phyloP scores from a whole-genome alignment of 345 rosid genomes.

The Euphorbia lathyris region DNA sequence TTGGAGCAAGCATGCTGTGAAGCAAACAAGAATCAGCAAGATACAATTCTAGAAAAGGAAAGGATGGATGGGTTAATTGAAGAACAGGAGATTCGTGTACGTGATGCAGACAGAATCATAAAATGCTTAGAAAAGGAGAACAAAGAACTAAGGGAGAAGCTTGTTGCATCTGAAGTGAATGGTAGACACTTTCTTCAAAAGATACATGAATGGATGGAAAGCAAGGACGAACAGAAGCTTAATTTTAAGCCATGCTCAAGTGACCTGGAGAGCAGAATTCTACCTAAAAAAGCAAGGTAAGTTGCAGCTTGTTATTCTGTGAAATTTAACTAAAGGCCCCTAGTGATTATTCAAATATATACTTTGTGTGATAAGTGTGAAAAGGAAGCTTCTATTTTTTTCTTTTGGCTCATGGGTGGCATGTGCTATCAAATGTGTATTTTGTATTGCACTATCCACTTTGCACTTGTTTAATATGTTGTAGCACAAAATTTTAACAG shows the following conservation, averaged over 20 bases:
- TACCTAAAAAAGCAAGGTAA: slow-evolving; percentile 35
- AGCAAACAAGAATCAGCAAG: slow-evolving; percentile 52
- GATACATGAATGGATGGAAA: slow-evolving; percentile 39
- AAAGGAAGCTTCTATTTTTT: not conserved
- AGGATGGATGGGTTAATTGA: slow-evolving; percentile 37
- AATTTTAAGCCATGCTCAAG: slow-evolving; percentile 19
- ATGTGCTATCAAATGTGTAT: too few relatives aligned
- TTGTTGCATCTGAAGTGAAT: slow-evolving; percentile 34
- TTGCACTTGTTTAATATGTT: not conserved
- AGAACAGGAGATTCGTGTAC: slow-evolving; percentile 45
- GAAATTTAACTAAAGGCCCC: slow-evolving; percentile 7
- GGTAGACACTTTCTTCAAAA: slow-evolving; percentile 28
- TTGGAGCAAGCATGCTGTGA: slow-evolving; percentile 55
- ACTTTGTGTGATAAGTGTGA: slow-evolving; percentile 2
- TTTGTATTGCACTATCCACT: not conserved
- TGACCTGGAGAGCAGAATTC: slow-evolving; percentile 24
- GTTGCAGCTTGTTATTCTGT: slow-evolving; percentile 14
- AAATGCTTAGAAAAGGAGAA: slow-evolving; percentile 47
- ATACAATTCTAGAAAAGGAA: slow-evolving; percentile 47
- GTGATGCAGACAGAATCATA: slow-evolving; percentile 38
- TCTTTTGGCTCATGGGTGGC: too few relatives aligned
- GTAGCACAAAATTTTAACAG: not conserved
- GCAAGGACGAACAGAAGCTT: slow-evolving; percentile 24
- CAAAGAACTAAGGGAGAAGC: slow-evolving; percentile 44
- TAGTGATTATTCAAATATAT: not conserved